Conservation (phyloP, 352 stramenopile species). For the Plasmopara viticola region DNA sequence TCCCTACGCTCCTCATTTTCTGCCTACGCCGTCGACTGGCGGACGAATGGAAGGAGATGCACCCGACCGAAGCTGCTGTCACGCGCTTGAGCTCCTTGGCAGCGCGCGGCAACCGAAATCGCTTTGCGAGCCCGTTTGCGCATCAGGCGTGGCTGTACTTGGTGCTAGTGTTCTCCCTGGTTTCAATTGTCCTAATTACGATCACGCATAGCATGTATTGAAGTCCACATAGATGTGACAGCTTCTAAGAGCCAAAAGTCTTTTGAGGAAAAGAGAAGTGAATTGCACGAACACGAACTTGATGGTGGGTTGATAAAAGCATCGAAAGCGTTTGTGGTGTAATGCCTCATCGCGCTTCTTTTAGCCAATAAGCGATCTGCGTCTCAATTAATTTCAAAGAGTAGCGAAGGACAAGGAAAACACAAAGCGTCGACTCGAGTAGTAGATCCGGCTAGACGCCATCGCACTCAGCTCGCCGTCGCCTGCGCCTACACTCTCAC, state of each 20-base stretch:
- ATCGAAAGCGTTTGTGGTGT: too few species aligned
- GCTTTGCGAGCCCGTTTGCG: conserved; percentile 70
- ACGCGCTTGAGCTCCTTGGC: conserved; percentile 15
- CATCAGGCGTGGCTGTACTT: conserved; percentile 63
- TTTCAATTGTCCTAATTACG: conserved; percentile 69
- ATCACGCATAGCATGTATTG: conserved; percentile 49
- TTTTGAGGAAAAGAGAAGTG: background rate
- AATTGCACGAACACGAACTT: too few species aligned
- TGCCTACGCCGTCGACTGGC: conserved; percentile 56
- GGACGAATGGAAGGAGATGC: conserved; percentile 32
- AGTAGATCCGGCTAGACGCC: conserved; percentile 11
- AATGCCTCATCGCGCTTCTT: too few species aligned
- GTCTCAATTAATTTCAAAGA: conserved; percentile 11
- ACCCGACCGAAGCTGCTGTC: conserved; percentile 25
- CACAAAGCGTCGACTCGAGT: conserved; percentile 12
- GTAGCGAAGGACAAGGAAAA: conserved; percentile 5
- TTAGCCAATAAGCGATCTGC: conserved; percentile 11
- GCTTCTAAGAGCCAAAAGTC: background rate
- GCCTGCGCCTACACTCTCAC: conserved; percentile 11
- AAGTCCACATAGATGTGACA: conserved; percentile 8
- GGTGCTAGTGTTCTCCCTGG: conserved; percentile 48
- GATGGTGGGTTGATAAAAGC: too few species aligned
- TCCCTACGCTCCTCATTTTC: conserved; percentile 71
- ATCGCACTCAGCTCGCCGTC: conserved; percentile 13
- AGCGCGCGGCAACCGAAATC: conserved; percentile 38